Base-by-base conservation (phyloP, 441 rosid species). In the Codiaeum variegatum region DNA sequence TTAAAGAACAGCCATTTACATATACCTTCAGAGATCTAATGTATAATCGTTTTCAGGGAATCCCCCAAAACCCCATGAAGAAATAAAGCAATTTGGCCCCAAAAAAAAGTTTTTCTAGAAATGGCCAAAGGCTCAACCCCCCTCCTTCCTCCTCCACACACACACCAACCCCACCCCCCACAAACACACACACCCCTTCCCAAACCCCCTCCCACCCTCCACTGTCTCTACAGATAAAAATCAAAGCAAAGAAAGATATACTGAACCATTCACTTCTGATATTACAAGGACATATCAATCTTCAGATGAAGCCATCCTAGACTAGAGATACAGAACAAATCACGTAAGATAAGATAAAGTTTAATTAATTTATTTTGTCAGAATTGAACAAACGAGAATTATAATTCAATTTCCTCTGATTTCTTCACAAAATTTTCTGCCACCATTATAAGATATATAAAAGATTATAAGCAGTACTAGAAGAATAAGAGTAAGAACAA, bases 1-100 rank as follows among this genome's bases (percentile, higher is more conserved):
- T 21, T 24, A 32, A 56, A 58, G 29, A 67, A 67, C 11, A 32
- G 36, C 24, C 52, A 46, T 42, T 70, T 18, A 69, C 73, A 58
- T 5, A 56, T 23, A 58, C 36, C 21, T 70, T 55, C 65, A 56
- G 55, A 54, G 13, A 11, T 42, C 36, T 11, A 56, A 26, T 40
- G 24, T 19, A 12, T 6, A 55, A 55, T 36, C 31, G 16, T 36
- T 21, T 38, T 24, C 38, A 26, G 49, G 60, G 44, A 29, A 70
- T 19, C 34, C 19, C 47, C 6, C 23, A 32, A 10, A 32, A n/a
- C 1, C 58, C 19, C 8, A 6, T 31, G 46, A 46, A 65, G 15
- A 42, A 51, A 54, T 52, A 32, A 8, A 4, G 23, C 59, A 46
- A 49, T 19, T n/a, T 71, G 15, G 62, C 58, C 67, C 38, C n/a